Conservation (phyloP, 345 rosid genomes). For the Eucalyptus sideroxylon region DNA sequence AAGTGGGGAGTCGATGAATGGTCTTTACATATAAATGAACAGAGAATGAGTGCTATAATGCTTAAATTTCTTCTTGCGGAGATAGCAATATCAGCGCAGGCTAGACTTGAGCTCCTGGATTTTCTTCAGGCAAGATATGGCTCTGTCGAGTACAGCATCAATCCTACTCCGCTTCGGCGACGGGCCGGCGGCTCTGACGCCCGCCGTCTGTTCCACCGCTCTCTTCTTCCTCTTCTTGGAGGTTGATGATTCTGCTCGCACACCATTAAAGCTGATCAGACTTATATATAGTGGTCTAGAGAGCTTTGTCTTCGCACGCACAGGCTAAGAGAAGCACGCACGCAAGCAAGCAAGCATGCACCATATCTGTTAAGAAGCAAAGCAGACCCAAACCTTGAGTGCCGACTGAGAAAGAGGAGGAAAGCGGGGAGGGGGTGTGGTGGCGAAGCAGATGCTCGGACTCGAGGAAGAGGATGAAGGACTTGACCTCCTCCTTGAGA, state of each 20-base stretch:
- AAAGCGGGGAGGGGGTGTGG: background rate
- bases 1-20: background rate
- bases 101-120: conserved; percentile 4
- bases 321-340: background rate
- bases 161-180: background rate
- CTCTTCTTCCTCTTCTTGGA: conserved; percentile 1
- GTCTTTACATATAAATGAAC: background rate
- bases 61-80: background rate
- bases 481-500: conserved; percentile 29
- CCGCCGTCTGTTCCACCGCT: background rate
- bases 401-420: background rate
- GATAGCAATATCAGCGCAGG: background rate
- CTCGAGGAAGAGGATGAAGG: conserved; percentile 24
- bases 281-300: background rate
- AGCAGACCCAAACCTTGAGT: conserved; percentile 24
- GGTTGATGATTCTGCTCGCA: conserved; percentile 3
- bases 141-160: conserved; percentile 8
- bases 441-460: background rate
- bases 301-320: background rate
- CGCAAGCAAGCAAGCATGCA: background rate
- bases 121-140: conserved; percentile 1
- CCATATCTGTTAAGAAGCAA: background rate
- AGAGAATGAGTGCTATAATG: background rate
- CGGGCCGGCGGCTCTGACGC: background rate
- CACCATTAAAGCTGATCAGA: background rate